phyloP scores from a whole-genome alignment of 331 rosid species.

The Acacia concinna region DNA sequence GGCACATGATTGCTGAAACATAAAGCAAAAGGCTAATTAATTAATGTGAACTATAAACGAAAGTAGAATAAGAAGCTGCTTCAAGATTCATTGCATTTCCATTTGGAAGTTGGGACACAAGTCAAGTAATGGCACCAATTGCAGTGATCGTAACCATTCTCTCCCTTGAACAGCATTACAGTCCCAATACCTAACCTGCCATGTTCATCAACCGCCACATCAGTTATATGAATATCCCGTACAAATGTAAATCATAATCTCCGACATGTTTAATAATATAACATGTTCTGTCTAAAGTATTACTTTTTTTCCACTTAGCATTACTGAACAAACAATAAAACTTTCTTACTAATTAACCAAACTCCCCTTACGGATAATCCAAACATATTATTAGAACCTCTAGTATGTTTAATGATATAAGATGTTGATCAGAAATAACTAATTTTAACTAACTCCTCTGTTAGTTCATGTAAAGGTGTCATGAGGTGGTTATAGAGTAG shows the following conservation, averaged over 20 bases:
- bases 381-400: no score
- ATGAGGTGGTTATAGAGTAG: no score
- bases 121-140: slow-evolving; percentile 81
- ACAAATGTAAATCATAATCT: background rate
- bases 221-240: background rate
- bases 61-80: background rate
- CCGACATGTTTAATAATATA: background rate
- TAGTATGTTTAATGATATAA: no score
- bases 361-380: no score
- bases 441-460: background rate
- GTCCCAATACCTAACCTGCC: slow-evolving; percentile 60
- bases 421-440: no score
- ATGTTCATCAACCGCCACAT: background rate
- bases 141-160: slow-evolving; percentile 72
- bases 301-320: background rate
- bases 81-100: slow-evolving; percentile 60
- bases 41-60: background rate
- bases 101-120: slow-evolving; percentile 79
- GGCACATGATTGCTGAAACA: slow-evolving; percentile 25
- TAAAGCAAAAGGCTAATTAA: slow-evolving; percentile 5
- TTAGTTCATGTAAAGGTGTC: background rate
- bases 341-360: no score
- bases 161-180: slow-evolving; percentile 74
- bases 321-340: no score
- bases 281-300: background rate